A percentile compares a stretch with the other conserved stretches of the same genome.
phyloP scores from a whole-genome alignment of 352 stramenopile species.

The Paralagenidium karlingii region DNA sequence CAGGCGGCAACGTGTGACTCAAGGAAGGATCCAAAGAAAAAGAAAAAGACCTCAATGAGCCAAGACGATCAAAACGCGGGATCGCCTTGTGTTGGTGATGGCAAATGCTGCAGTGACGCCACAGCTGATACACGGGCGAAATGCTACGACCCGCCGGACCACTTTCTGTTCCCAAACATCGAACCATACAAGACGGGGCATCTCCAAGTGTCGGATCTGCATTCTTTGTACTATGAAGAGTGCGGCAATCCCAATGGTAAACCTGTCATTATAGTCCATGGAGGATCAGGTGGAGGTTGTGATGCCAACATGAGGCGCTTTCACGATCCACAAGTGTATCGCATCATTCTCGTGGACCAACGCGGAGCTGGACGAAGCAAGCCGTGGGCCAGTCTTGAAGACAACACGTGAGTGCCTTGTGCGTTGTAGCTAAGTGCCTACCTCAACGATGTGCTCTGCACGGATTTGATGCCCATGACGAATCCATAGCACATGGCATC shows the following conservation, averaged over 20 bases:
- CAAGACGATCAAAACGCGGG: too few species aligned
- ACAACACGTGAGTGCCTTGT: slow-evolving; percentile 63
- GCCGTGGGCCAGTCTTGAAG: slow-evolving; percentile 73
- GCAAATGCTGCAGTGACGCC: too few species aligned
- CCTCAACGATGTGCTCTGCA: too few species aligned
- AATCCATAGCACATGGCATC: slow-evolving; percentile 76
- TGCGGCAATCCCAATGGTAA: slow-evolving; percentile 79
- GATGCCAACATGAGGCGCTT: slow-evolving; percentile 81
- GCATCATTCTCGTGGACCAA: slow-evolving; percentile 91
- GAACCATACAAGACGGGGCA: slow-evolving; percentile 73
- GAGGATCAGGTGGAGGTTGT: slow-evolving; percentile 86
- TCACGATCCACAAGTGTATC: slow-evolving; percentile 86
- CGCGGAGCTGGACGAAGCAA: slow-evolving; percentile 81
- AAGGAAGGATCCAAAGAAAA: too few species aligned
- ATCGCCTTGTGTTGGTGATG: too few species aligned
- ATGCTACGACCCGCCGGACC: too few species aligned
- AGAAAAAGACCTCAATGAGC: too few species aligned
- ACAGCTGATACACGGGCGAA: too few species aligned
- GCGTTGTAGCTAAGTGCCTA: neutral
- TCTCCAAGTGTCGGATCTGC: slow-evolving; percentile 67
- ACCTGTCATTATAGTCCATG: slow-evolving; percentile 91
- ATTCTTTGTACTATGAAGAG: slow-evolving; percentile 88
- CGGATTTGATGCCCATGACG: neutral
- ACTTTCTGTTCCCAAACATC: slow-evolving; percentile 71
- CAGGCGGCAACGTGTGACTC: too few species aligned